These are phyloP conservation scores for Hemerocallis citrina DNA, from an alignment of 106 monocot species.

Conservation along the genomic window DNA sequence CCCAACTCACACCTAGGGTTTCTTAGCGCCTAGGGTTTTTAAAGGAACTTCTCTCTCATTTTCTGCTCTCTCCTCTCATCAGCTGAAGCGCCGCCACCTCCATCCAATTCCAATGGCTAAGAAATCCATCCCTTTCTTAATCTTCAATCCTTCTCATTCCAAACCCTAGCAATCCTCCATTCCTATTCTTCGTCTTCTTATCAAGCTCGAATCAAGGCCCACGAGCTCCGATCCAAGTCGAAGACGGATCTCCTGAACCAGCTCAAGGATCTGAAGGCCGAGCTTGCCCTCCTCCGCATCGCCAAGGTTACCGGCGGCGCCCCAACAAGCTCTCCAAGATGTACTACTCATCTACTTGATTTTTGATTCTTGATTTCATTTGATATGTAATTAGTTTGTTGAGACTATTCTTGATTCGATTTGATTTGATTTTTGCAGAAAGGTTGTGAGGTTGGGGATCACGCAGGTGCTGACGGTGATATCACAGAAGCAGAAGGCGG, in stretches of 20 bases:
- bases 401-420: not conserved
- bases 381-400: too few species aligned
- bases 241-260: constrained; percentile 51
- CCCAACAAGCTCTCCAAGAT: constrained; percentile 77
- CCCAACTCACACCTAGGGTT: too few species aligned
- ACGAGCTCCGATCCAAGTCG: constrained; percentile 53
- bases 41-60: too few species aligned
- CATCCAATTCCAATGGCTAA: too few species aligned
- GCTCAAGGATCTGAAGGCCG: constrained; percentile 68
- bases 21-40: too few species aligned
- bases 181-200: not conserved
- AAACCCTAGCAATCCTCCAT: too few species aligned
- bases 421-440: constrained; percentile 20
- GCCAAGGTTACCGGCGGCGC: constrained; percentile 79
- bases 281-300: constrained; percentile 62
- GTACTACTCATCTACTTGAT: constrained; percentile 13
- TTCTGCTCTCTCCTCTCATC: too few species aligned
- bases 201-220: constrained; percentile 66
- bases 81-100: too few species aligned
- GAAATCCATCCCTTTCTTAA: too few species aligned
- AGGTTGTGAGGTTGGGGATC: constrained; percentile 66
- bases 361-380: too few species aligned
- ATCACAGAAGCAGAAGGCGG: constrained; percentile 90
- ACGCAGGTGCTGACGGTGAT: constrained; percentile 84
- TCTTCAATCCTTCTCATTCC: too few species aligned